Base-by-base conservation (phyloP, 129 eudicot species). In the Chrysanthemum makinoi region DNA sequence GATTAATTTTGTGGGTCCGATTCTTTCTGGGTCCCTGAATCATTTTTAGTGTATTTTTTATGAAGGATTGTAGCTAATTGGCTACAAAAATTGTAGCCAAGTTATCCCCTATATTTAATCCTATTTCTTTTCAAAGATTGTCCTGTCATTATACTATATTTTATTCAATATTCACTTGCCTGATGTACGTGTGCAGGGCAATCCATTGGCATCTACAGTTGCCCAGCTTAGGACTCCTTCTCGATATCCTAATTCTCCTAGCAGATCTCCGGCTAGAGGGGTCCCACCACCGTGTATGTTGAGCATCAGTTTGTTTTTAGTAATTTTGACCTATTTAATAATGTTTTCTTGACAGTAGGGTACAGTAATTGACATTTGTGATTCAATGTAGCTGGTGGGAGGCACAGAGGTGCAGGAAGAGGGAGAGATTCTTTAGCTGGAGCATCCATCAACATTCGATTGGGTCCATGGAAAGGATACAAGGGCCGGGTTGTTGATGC, bases 381-480 rank as follows among this genome's bases (percentile, higher is more conserved):
- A 17, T 52, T 78, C 44, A 8, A 55, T 54, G 70, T 70, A 89
- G 98, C 84, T 86, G 91, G 93, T 78, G 96, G 97, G 77, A 86
- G 98, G 79, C 79, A 75, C 76, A 77, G 93, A 75, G 97, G 97
- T 82, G 75, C 59, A 17, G 89, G 98, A 66, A 83, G 96, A 76
- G 97, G 92, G 60, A 89, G 83, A 81, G 90, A 89, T 75, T 60
- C 90, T 77, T 66, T 85, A n/a, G 81, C 90, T 51, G 97, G 97
- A 60, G 56, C 80, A 22, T 46, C 69, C 68, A 67, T 89, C 3
- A 89, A 82, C 82, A 77, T 94, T 57, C 85, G 93, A 24, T 28
- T 71, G 47, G 98, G 98, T 62, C 96, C 87, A 30, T 90, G 78
- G 24, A 94, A 89, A 81, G 98, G 97, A 58, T 94, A 87, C 80